These are phyloP conservation scores for Cicer chorassanicum DNA, from an alignment of 306 rosid genomes.

Conservation along the genomic window DNA sequence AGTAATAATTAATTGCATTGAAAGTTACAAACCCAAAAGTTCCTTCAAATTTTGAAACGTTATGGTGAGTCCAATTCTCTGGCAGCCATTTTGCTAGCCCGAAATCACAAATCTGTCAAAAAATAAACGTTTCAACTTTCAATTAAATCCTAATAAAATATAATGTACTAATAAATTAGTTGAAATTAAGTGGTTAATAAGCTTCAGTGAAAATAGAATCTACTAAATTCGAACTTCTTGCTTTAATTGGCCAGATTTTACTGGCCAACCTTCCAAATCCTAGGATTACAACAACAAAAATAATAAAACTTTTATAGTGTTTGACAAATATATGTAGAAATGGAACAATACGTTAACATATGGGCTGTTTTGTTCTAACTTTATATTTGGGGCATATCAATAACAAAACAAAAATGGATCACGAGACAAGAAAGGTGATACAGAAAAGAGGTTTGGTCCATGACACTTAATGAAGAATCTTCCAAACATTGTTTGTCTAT, in stretches of 20 bases:
- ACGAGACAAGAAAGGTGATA: background rate
- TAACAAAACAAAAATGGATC: background rate
- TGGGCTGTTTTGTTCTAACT: background rate
- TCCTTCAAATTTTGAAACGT: constrained; percentile 86
- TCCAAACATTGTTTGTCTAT: constrained; percentile 29
- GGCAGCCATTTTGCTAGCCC: constrained; percentile 99
- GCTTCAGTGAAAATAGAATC: too few relatives aligned
- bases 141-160: too few relatives aligned
- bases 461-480: constrained; percentile 21
- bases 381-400: background rate
- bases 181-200: too few relatives aligned
- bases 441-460: constrained; percentile 2
- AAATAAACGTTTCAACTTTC: background rate
- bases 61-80: constrained; percentile 92
- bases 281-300: too few relatives aligned
- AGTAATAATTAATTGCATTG: constrained; percentile 16
- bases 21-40: constrained; percentile 83
- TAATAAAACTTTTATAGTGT: background rate
- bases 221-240: too few relatives aligned
- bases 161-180: too few relatives aligned
- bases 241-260: too few relatives aligned
- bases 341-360: background rate
- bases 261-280: too few relatives aligned
- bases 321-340: background rate
- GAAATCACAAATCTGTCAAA: constrained; percentile 84